Base-by-base conservation (phyloP, 352 stramenopile species). In the Pythium folliculosum region DNA sequence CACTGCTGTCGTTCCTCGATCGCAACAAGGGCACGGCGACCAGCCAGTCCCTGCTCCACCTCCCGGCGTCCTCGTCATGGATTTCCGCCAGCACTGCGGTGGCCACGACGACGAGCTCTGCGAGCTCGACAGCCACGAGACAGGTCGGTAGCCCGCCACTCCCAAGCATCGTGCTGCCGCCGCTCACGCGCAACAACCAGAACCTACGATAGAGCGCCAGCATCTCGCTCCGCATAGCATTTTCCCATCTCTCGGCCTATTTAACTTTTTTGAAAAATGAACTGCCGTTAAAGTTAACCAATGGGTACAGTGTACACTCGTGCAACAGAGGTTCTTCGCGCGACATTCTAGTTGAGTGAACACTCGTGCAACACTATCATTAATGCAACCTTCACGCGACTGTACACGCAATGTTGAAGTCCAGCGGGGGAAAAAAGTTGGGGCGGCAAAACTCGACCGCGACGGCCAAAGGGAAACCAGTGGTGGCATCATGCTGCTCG, bases 401-500 rank as follows among this genome's bases (percentile, higher is more conserved):
- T 47, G 22, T 6, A 1, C 19, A 17, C n/a, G 8, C 4, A 43
- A 45, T 1, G 56, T 63, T 63, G 56, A 63, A 63, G 56, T 45
- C 22, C 40, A 51, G 35, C 35, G 35, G 35, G 35, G 38, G 38
- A 3, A 56, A 27, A 44, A 62, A 62, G 0, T 47, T n/a, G 48
- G 38, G 50, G 61, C 61, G 61, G 61, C 30, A 61, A 67, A 67
- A 21, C 47, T 9, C 47, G 17, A n/a, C n/a, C n/a, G 17, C 12
- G 44, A 21, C n/a, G 40, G 40, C 13, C 48, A 23, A 44, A 12
- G 32, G 48, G 48, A 54, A 65, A 63, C 25, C 9, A 43, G 50
- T 4, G 10, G 55, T 9, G 55, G 37, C 37, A 74, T 25, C 9
- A 81, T 72, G 71, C 30, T 77, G 59, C 61, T 74, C 50, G 63